Base-by-base conservation (phyloP, 305 asterid species). In the Plantago coronopus region DNA sequence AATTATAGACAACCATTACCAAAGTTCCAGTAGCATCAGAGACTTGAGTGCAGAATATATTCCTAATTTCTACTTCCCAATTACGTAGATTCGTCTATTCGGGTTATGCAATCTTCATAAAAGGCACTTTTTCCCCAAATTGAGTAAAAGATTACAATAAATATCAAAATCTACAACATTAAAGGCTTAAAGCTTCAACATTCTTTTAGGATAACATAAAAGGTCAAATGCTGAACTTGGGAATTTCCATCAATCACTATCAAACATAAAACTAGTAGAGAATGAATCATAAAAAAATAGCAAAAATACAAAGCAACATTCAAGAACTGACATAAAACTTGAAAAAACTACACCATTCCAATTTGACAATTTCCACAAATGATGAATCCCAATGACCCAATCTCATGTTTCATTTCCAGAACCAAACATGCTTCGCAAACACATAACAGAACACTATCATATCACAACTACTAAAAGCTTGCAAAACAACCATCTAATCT, bases 31-130 rank as follows among this genome's bases (percentile, higher is more conserved):
- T 1, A 43, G 25, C 20, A 48, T 48, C 54, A 57, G 45, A 50
- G 46, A 60, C 53, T 47, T 69, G 18, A 76, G 66, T 69, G 61
- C 75, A 68, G 46, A 21, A 56, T 64, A 61, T 18, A 31, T 34
- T 69, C 67, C 72, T 38, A 61, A 65, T 45, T 62, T 40, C 19
- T 25, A 23, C 22, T 59, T 48, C 63, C 75, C 61, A 65, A 48
- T 59, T 58, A 37, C 7, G 67, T 59, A 9, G 62, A 65, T 62
- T 53, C n/a, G n/a, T n/a, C n/a, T n/a, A n/a, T n/a, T 23, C 15
- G 43, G 44, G 48, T 59, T n/a, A 72, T 23, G 31, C 46, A 37
- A 62, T 71, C 48, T 47, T 59, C 46, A 29, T 12, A 18, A 59
- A 65, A 50, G 3, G 17, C 21, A 48, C 67, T 67, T 70, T 7